Conservation (phyloP, 345 rosid species). For the Brassica carinata region DNA sequence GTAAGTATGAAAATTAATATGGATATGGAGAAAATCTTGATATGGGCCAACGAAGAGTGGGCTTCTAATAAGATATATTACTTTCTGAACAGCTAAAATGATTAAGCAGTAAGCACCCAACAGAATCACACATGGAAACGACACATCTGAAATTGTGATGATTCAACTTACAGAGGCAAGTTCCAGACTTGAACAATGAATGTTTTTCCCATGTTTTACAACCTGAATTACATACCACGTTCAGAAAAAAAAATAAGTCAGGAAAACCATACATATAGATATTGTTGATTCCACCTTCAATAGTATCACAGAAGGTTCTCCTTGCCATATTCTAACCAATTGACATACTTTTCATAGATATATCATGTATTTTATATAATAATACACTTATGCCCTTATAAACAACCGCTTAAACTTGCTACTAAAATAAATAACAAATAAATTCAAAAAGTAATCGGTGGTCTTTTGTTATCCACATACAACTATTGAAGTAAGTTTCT, state of each 20-base stretch:
- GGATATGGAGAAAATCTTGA: background rate
- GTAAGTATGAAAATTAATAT: background rate
- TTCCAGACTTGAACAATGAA: slow-evolving; percentile 90
- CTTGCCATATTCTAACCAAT: slow-evolving; percentile 63
- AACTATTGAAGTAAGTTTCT: no score
- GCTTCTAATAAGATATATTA: background rate
- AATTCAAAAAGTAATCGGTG: no score
- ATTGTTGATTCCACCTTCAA: slow-evolving; percentile 70
- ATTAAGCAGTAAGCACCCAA: background rate
- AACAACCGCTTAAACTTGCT: no score
- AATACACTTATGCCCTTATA: no score
- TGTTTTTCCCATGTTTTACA: slow-evolving; percentile 86
- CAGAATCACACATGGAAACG: slow-evolving; percentile 15
- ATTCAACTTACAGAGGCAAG: slow-evolving; percentile 86
- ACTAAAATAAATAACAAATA: no score
- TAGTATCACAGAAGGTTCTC: slow-evolving; percentile 92
- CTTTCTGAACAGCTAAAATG: slow-evolving; percentile 18
- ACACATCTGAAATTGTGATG: slow-evolving; percentile 7
- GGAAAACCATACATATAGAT: slow-evolving; percentile 23
- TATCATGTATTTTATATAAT: no score
- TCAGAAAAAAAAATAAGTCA: slow-evolving; percentile 28
- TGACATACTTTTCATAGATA: no score
- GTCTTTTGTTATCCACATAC: no score
- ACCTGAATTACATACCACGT: slow-evolving; percentile 53
- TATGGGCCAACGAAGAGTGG: background rate